A percentile compares a stretch with the other conserved stretches of the same genome.
These are phyloP conservation scores for Linnemannia exigua DNA, from an alignment of 192 early-diverging fungal genomes.

Conservation along the genomic window DNA sequence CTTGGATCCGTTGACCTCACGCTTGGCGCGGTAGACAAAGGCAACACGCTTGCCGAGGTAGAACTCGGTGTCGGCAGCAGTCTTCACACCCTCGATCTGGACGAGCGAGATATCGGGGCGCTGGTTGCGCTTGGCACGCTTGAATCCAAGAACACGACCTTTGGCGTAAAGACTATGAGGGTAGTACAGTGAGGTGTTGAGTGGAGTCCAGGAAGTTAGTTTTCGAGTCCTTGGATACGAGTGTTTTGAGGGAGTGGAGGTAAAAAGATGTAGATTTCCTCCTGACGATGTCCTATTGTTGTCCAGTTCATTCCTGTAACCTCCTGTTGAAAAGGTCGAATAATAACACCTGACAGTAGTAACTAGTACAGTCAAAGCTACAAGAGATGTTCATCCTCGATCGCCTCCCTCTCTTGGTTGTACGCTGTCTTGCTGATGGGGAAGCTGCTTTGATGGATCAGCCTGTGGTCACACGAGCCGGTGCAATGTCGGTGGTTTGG, in stretches of 20 bases:
- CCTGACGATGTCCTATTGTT: neutral
- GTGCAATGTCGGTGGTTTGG: too few relatives aligned
- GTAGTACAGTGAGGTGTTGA: neutral
- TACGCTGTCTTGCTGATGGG: too few relatives aligned
- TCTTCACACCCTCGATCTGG: constrained; percentile 93
- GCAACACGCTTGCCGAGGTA: constrained; percentile 99
- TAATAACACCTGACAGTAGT: neutral
- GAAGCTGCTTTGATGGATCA: too few relatives aligned
- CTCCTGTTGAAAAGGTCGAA: neutral
- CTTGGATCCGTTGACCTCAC: constrained; percentile 88
- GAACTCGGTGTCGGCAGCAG: constrained; percentile 92
- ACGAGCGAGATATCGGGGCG: constrained; percentile 92
- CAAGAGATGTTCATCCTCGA: neutral
- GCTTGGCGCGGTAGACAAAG: constrained; percentile 96
- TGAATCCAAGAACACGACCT: constrained; percentile 96
- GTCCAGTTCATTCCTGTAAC: neutral
- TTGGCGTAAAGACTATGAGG: constrained; percentile 94
- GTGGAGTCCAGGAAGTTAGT: constrained; percentile 6
- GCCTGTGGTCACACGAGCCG: too few relatives aligned
- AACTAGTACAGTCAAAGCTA: neutral
- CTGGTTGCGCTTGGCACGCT: constrained; percentile 93
- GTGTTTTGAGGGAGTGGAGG: neutral
- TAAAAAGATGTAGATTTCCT: neutral
- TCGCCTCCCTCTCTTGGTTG: neutral
- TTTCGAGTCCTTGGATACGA: neutral